A percentile compares a stretch with the other conserved stretches of the same genome.
phyloP scores from a whole-genome alignment of 1,284 basidiomycete genomes.

The Inonotus obliquus region DNA sequence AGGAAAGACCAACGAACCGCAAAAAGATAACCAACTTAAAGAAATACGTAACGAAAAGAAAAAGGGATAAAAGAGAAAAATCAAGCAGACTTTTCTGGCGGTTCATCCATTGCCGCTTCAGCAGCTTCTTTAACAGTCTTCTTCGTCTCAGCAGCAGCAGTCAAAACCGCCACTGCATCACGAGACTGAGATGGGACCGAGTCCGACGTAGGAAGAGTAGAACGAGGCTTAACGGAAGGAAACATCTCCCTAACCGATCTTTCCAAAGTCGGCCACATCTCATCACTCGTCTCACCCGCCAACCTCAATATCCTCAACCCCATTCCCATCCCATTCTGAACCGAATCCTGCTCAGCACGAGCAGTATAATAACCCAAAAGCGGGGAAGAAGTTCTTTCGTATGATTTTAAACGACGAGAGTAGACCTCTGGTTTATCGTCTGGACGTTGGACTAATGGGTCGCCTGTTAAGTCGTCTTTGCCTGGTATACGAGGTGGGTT shows the following conservation, averaged over 20 bases:
- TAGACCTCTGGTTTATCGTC: constrained; percentile 83
- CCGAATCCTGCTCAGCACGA: constrained; percentile 70
- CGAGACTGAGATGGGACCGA: not conserved
- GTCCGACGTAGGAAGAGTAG: not conserved
- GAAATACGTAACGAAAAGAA: not conserved
- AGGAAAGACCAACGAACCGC: not conserved
- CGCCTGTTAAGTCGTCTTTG: constrained; percentile 89
- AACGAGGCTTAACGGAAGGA: constrained; percentile 49
- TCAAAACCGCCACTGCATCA: constrained; percentile 11
- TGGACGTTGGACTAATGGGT: constrained; percentile 82
- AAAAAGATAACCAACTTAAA: not conserved
- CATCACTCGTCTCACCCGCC: constrained; percentile 82
- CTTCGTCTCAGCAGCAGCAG: constrained; percentile 8
- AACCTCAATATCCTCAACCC: constrained; percentile 65
- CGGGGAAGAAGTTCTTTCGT: constrained; percentile 8
- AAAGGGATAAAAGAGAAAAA: not conserved
- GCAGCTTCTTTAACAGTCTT: not conserved
- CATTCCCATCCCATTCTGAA: constrained; percentile 80
- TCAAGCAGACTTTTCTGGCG: not conserved
- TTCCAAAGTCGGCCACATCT: constrained; percentile 88
- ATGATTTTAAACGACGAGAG: not conserved
- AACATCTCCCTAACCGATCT: constrained; percentile 51
- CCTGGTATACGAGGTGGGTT: constrained; percentile 87
- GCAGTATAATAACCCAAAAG: constrained; percentile 14
- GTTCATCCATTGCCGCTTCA: not conserved